Conservation (phyloP, 345 rosid species). For the Citrus sp. region DNA sequence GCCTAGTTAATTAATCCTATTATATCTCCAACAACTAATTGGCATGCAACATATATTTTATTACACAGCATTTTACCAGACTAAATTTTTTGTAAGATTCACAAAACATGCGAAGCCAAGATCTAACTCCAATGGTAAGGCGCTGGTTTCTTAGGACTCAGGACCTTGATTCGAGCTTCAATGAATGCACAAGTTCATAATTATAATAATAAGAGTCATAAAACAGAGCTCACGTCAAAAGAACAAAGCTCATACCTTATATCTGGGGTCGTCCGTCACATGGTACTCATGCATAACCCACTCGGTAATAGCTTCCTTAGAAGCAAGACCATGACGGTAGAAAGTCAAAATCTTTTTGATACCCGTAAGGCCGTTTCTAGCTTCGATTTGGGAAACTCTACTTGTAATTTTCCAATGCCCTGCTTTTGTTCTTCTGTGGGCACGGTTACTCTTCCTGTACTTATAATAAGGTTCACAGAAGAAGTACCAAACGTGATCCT, state of each 20-base stretch:
- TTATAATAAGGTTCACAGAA: constrained; percentile 18
- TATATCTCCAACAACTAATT: background rate
- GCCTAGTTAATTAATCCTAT: background rate
- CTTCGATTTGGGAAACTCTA: constrained; percentile 16
- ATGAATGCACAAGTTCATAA: too few relatives aligned
- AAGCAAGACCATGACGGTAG: background rate
- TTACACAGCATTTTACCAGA: too few relatives aligned
- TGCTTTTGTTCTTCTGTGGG: constrained; percentile 23
- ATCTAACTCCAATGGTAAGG: too few relatives aligned
- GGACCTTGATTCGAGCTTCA: too few relatives aligned
- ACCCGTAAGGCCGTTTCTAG: background rate
- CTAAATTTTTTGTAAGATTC: too few relatives aligned
- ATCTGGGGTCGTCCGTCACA: background rate
- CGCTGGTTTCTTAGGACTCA: too few relatives aligned
- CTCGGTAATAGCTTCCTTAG: background rate
- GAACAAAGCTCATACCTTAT: too few relatives aligned
- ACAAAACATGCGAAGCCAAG: too few relatives aligned
- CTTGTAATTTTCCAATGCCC: constrained; percentile 46
- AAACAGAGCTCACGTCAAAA: too few relatives aligned
- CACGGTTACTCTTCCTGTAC: constrained; percentile 5
- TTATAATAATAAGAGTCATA: too few relatives aligned
- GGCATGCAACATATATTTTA: too few relatives aligned
- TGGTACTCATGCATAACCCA: background rate
- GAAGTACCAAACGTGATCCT: constrained; percentile 34
- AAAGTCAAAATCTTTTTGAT: background rate